A percentile compares a stretch with the other conserved stretches of the same genome.
phyloP scores from a whole-genome alignment of 2,329 filamentous ascomycete species.

The Scedosporium minutisporum region DNA sequence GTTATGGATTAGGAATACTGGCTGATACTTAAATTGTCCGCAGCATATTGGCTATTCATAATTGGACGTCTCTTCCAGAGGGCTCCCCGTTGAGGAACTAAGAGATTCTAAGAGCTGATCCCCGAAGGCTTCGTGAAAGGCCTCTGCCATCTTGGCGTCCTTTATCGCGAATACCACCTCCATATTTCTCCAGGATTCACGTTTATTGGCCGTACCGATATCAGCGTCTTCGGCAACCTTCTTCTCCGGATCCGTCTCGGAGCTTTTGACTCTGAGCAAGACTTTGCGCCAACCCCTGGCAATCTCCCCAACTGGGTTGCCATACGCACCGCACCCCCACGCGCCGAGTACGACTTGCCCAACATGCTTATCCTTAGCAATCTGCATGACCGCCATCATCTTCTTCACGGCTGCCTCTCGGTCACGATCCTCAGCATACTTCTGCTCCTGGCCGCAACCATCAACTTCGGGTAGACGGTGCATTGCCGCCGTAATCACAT shows the following conservation, averaged over 20 bases:
- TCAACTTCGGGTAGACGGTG: constrained; percentile 45
- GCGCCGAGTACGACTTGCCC: constrained; percentile 48
- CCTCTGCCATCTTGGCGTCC: constrained; percentile 37
- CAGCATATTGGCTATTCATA: no score
- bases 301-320: constrained; percentile 50
- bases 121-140: constrained; percentile 41
- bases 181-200: not conserved
- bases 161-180: constrained; percentile 51
- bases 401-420: constrained; percentile 40
- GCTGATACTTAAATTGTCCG: no score
- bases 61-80: no score
- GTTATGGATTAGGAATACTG: no score
- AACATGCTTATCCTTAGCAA: constrained; percentile 34
- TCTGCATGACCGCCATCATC: constrained; percentile 48
- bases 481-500: constrained; percentile 50
- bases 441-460: constrained; percentile 19
- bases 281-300: constrained; percentile 40
- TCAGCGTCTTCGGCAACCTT: constrained; percentile 8
- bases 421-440: constrained; percentile 36
- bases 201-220: not conserved
- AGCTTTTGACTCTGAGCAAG: constrained; percentile 12
- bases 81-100: no score
- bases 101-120: not conserved
- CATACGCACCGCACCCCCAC: constrained; percentile 56
- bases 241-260: constrained; percentile 8